A percentile compares a stretch with the other conserved stretches of the same genome.
Conservation (phyloP, 495 filamentous ascomycete genomes). For the Thermothielavioides terrestris region DNA sequence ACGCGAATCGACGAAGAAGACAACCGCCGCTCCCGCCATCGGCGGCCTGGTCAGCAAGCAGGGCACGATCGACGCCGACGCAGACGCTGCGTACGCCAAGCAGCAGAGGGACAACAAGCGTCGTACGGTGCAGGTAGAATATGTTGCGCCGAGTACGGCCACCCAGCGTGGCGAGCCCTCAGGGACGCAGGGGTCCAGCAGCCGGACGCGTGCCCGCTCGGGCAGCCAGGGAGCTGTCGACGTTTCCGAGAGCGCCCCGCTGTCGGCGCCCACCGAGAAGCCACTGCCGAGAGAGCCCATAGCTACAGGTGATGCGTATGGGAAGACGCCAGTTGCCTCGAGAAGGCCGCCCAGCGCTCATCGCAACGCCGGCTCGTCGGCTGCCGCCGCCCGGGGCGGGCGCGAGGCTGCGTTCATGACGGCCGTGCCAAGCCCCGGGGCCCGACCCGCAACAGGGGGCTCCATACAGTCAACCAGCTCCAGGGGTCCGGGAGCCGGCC, state of each 20-base stretch:
- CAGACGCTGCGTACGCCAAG: conserved; percentile 38
- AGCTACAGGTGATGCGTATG: conserved; percentile 33
- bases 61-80: conserved; percentile 64
- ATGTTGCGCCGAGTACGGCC: conserved; percentile 83
- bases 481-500: conserved; percentile 47
- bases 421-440: conserved; percentile 29
- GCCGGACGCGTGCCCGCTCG: conserved; percentile 44
- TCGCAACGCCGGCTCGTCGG: conserved; percentile 33
- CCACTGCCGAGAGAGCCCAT: conserved; percentile 45
- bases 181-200: conserved; percentile 18
- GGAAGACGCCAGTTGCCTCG: conserved; percentile 32
- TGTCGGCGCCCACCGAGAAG: conserved; percentile 40
- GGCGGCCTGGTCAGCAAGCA: conserved; percentile 67
- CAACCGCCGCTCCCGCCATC: conserved; percentile 45
- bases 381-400: conserved; percentile 44
- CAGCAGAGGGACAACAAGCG: conserved; percentile 81
- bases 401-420: conserved; percentile 42
- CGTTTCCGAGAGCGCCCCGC: conserved; percentile 15
- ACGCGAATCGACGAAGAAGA: conserved; percentile 69
- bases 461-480: conserved; percentile 64
- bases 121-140: conserved; percentile 94
- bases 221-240: conserved; percentile 43
- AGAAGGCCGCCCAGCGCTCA: conserved; percentile 42
- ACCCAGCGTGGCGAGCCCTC: conserved; percentile 51
- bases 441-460: conserved; percentile 71